Base-by-base conservation (phyloP, 1,284 basidiomycete species). In the Ustilago tritici region DNA sequence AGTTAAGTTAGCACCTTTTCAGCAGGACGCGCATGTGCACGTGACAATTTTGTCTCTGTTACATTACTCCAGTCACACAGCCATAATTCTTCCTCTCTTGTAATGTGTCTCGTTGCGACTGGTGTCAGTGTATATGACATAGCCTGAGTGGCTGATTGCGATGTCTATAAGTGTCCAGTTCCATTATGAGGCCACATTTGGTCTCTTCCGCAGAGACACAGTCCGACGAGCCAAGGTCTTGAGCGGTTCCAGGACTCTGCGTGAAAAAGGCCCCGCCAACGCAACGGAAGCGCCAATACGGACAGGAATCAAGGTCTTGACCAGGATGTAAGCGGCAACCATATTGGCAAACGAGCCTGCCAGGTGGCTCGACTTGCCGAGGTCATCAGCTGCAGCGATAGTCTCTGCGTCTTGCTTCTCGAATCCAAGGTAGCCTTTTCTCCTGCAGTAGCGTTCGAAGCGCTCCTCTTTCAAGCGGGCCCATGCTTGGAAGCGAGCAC, bases 391-490 rank as follows among this genome's bases (percentile, higher is more conserved):
- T 31, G 46, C 50, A 38, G 70, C 58, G 23, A 65, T 70, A 14
- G 53, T 23, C 47, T 65, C 75, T 54, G 76, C 70, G 12, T 65
- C 61, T 63, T 86, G 87, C 87, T 92, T 92, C 78, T 91, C 89
- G 78, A 91, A 92, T 15, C 94, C 94, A 84, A 95, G 92, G 19
- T 92, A 78, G 0, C 94, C 94, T 85, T 96, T 95, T 55, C 91
- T 89, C 70, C 89, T 88, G 7, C 93, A 94, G 4, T 95, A 90
- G 19, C 90, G 89, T 61, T 90, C 90, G 1, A 92, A 92, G 89
- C 92, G 91, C 46, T 61, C 66, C 47, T 76, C 74, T 38, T 76
- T 76, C n/a, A 15, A 28, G 11, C 65, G 61, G 10, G 69, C 65
- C 72, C 65, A 65, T 8, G 68, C 52, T 54, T 64, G 19, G 55